phyloP scores from a whole-genome alignment of 768 basidiomycete species.

The Leccinum boreale region DNA sequence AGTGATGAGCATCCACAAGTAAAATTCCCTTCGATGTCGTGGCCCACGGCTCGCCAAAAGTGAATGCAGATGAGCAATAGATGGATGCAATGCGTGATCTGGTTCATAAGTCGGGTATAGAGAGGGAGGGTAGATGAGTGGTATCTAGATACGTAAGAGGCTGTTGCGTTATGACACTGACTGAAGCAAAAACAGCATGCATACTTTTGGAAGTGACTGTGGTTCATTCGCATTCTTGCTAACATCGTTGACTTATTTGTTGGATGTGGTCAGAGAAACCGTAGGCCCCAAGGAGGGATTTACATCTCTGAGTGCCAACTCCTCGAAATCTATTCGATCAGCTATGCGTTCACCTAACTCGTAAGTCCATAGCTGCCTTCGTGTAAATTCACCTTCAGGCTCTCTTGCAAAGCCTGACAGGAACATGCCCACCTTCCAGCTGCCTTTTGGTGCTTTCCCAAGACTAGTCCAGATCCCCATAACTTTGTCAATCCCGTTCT shows the following conservation, averaged over 20 bases:
- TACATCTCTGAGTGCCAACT: constrained; percentile 68
- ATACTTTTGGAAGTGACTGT: constrained; percentile 12
- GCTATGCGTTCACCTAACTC: constrained; percentile 63
- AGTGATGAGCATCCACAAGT: constrained; percentile 58
- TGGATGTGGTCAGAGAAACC: constrained; percentile 26
- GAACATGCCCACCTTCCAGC: constrained; percentile 62
- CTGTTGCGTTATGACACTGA: not conserved
- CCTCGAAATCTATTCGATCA: constrained; percentile 77
- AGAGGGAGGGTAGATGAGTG: constrained; percentile 44
- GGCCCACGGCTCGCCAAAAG: constrained; percentile 57
- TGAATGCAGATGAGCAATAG: constrained; percentile 43
- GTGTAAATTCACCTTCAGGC: constrained; percentile 1
- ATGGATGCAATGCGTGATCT: constrained; percentile 29
- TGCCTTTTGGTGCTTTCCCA: constrained; percentile 59
- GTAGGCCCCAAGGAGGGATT: constrained; percentile 69
- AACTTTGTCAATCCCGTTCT: constrained; percentile 51
- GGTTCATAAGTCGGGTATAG: constrained; percentile 42
- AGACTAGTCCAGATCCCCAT: constrained; percentile 60
- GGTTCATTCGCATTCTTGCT: constrained; percentile 8
- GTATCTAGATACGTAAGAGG: constrained; percentile 42
- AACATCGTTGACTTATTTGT: constrained; percentile 15
- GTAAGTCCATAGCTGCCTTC: constrained; percentile 53
- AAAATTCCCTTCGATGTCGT: constrained; percentile 63
- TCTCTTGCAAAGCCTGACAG: constrained; percentile 1
- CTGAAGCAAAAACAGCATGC: not conserved